Evolutionary conservation across 306 rosid genomes (phyloP).

Genomic region (Myrica gale): DNA sequence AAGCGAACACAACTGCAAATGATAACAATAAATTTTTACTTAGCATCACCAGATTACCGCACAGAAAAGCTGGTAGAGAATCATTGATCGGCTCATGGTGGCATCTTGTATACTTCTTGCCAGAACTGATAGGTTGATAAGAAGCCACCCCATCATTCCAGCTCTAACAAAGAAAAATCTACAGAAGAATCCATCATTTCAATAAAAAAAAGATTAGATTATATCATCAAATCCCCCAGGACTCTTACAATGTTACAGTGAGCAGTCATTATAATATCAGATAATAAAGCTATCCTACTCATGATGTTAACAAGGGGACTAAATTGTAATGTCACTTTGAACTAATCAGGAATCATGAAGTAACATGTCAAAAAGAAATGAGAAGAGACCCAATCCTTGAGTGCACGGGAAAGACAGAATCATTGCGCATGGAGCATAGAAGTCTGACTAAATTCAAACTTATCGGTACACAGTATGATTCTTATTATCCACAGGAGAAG

Average conservation of each 20-base stretch:
- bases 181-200: slow-evolving; percentile 26
- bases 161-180: slow-evolving; percentile 98
- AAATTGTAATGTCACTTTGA: neutral
- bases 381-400: neutral
- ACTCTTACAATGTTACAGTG: slow-evolving; percentile 3
- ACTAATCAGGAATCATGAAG: neutral
- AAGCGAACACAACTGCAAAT: neutral
- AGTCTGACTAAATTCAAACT: neutral
- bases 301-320: neutral
- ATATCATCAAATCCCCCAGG: slow-evolving; percentile 13
- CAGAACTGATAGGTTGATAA: slow-evolving; percentile 76
- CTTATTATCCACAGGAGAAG: neutral
- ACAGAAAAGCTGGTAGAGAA: slow-evolving; percentile 80
- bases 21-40: slow-evolving; percentile 1
- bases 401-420: neutral
- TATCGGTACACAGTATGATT: neutral
- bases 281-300: slow-evolving; percentile 6
- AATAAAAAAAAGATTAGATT: slow-evolving; percentile 18
- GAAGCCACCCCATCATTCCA: slow-evolving; percentile 98
- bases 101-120: slow-evolving; percentile 64
- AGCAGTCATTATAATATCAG: neutral
- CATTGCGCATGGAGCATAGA: neutral
- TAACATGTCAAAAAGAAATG: neutral
- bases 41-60: slow-evolving; percentile 53
- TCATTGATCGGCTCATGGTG: slow-evolving; percentile 66